Evolutionary conservation across 2,329 filamentous ascomycete species (phyloP).

Genomic region (Gnomoniopsis sp.): DNA sequence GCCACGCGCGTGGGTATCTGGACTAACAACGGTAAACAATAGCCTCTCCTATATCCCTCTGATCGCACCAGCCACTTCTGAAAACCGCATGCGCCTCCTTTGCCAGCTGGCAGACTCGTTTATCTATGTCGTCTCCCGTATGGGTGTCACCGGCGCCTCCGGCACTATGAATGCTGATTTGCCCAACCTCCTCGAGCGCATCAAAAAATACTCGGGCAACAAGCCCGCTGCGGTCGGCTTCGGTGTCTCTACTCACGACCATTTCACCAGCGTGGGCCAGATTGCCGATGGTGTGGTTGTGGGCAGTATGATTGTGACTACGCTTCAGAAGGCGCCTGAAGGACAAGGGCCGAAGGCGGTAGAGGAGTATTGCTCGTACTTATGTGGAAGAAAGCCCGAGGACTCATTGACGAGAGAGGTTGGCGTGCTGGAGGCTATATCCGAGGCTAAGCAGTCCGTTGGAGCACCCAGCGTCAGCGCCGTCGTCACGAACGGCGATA

Average conservation of each 20-base stretch:
- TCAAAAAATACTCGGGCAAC: conserved; percentile 89
- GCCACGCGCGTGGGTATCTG: too few species aligned
- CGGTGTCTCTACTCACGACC: conserved; percentile 90
- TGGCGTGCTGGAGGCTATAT: conserved; percentile 65
- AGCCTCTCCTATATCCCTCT: conserved; percentile 94
- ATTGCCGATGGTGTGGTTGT: conserved; percentile 95
- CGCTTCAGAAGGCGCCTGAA: conserved; percentile 64
- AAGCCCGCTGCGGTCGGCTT: conserved; percentile 92
- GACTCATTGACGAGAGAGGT: conserved; percentile 58
- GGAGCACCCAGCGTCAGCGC: conserved; percentile 65
- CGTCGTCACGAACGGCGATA: conserved; percentile 53
- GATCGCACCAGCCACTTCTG: conserved; percentile 90
- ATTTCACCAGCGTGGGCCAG: conserved; percentile 80
- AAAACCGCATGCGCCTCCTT: conserved; percentile 88
- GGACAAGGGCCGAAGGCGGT: conserved; percentile 70
- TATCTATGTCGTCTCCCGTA: conserved; percentile 96
- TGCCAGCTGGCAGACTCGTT: conserved; percentile 98
- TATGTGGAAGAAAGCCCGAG: conserved; percentile 45
- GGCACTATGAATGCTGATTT: conserved; percentile 79
- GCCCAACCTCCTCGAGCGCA: conserved; percentile 75
- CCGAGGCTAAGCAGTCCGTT: conserved; percentile 56
- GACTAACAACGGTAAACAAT: background rate
- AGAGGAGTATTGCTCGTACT: conserved; percentile 78
- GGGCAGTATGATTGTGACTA: conserved; percentile 89
- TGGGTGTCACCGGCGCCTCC: conserved; percentile 91